Evolutionary conservation across 1,284 basidiomycete species (phyloP).

Genomic region (Peniophora sp.): DNA sequence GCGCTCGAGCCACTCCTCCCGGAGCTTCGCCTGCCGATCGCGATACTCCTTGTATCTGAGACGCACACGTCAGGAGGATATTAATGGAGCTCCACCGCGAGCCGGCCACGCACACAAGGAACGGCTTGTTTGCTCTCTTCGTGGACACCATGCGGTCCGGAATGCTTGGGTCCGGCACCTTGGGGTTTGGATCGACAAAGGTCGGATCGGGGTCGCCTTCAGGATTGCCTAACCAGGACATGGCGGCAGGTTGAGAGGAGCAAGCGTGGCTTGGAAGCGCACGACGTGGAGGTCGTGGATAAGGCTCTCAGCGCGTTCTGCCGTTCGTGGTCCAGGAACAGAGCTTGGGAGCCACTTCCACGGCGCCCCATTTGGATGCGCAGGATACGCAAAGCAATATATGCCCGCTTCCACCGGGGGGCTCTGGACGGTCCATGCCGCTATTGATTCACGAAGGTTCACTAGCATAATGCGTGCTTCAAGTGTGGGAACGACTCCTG

Average conservation of each 20-base stretch:
- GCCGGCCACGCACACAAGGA: constrained; percentile 56
- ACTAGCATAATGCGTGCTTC: too few species aligned
- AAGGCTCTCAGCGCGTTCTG: too few species aligned
- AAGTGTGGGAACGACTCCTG: too few species aligned
- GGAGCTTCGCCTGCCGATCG: constrained; percentile 49
- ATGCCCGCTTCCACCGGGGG: too few species aligned
- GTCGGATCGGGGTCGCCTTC: constrained; percentile 30
- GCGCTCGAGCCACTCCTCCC: constrained; percentile 60
- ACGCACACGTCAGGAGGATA: constrained; percentile 2
- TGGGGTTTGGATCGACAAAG: constrained; percentile 28
- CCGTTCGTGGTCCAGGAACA: too few species aligned
- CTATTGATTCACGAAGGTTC: too few species aligned
- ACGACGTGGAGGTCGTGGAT: too few species aligned
- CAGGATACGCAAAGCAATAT: too few species aligned
- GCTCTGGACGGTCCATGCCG: too few species aligned
- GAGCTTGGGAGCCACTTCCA: too few species aligned
- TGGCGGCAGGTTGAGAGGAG: constrained; percentile 8
- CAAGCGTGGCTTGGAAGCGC: too few species aligned
- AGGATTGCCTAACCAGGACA: constrained; percentile 51
- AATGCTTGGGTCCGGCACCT: constrained; percentile 47
- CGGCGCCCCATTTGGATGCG: too few species aligned
- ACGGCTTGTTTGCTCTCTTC: constrained; percentile 75
- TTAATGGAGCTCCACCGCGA: not conserved
- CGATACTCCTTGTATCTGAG: constrained; percentile 66
- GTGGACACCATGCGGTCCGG: constrained; percentile 61